Evolutionary conservation across 148 eudicot species (phyloP).

Genomic region (Hydrangea macrophylla): DNA sequence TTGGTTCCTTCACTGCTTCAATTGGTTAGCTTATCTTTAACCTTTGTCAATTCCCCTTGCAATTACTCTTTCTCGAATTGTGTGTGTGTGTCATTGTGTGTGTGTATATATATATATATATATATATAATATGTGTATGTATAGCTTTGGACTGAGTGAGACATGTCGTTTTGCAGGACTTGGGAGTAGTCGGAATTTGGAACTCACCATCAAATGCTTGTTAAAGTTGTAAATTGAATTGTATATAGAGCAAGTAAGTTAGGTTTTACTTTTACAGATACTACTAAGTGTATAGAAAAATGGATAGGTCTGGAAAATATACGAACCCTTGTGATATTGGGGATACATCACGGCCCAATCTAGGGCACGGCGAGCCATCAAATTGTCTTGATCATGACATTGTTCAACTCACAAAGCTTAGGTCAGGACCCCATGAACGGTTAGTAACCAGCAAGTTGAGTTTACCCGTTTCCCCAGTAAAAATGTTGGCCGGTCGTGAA

Average conservation of each 20-base stretch:
- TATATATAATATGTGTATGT: too few species aligned
- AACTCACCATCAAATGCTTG: not conserved
- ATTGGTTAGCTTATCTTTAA: not conserved
- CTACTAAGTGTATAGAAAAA: too few species aligned
- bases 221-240: constrained; percentile 4
- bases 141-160: not conserved
- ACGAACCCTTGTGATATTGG: constrained; percentile 10
- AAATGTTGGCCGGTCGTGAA: constrained; percentile 66
- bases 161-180: constrained; percentile 7
- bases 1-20: not conserved
- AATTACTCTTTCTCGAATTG: not conserved
- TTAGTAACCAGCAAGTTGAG: constrained; percentile 22
- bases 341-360: constrained; percentile 16
- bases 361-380: not conserved
- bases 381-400: constrained; percentile 49
- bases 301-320: constrained; percentile 32
- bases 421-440: constrained; percentile 40
- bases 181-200: not conserved
- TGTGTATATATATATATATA: too few species aligned
- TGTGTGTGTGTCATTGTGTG: too few species aligned
- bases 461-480: constrained; percentile 40
- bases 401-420: constrained; percentile 51
- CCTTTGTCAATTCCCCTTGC: not conserved
- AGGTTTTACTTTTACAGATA: too few species aligned
- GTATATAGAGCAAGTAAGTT: not conserved